phyloP scores from a whole-genome alignment of 2,329 filamentous ascomycete genomes.

The Neopestalotiopsis rosae region DNA sequence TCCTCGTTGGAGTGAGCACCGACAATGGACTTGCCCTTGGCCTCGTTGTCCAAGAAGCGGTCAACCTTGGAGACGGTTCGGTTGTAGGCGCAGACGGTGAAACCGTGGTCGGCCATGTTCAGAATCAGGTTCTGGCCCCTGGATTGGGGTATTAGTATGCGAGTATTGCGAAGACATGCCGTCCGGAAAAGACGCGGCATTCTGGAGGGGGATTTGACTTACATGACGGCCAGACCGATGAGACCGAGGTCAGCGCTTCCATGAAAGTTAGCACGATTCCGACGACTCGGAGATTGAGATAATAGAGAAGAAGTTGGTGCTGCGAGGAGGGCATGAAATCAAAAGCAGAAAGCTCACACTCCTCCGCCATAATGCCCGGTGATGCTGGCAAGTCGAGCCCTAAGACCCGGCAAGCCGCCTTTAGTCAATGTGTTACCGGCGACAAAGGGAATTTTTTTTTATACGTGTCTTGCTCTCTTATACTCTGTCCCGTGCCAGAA shows the following conservation, averaged over 20 bases:
- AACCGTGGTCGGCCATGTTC: slow-evolving; percentile 89
- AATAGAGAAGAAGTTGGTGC: slow-evolving; percentile 24
- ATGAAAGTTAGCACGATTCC: slow-evolving; percentile 60
- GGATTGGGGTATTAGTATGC: slow-evolving; percentile 14
- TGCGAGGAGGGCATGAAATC: slow-evolving; percentile 33
- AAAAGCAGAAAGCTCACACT: slow-evolving; percentile 45
- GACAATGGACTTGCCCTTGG: slow-evolving; percentile 93
- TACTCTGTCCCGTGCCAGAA: background rate
- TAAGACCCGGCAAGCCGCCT: slow-evolving; percentile 45
- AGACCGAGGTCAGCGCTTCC: slow-evolving; percentile 87
- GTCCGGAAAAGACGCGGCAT: slow-evolving; percentile 3
- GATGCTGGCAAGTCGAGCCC: slow-evolving; percentile 77
- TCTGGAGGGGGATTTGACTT: slow-evolving; percentile 40
- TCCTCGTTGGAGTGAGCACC: slow-evolving; percentile 94
- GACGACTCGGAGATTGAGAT: slow-evolving; percentile 24
- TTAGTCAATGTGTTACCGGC: slow-evolving; percentile 35
- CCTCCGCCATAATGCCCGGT: slow-evolving; percentile 65
- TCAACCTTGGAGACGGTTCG: slow-evolving; percentile 98
- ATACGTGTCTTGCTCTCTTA: background rate
- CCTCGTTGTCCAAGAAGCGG: slow-evolving; percentile 87
- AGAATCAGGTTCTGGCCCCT: slow-evolving; percentile 86
- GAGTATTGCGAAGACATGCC: background rate
- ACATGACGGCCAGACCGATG: slow-evolving; percentile 92
- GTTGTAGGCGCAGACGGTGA: slow-evolving; percentile 98
- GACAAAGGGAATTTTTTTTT: slow-evolving; percentile 25